These are phyloP conservation scores for Toxicodendron radicans DNA, from an alignment of 345 rosid species.

Conservation along the genomic window DNA sequence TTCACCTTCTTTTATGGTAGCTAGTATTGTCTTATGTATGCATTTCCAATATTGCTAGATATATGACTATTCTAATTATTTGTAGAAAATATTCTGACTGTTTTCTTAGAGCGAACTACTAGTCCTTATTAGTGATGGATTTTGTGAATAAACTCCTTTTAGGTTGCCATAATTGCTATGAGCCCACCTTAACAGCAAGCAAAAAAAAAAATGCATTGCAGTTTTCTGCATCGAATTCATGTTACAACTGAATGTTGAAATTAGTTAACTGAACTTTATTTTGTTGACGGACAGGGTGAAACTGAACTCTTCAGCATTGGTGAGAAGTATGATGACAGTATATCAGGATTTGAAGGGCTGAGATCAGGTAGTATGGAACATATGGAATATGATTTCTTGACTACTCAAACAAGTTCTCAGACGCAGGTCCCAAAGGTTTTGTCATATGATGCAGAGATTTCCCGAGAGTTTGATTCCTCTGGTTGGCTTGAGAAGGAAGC, in stretches of 20 bases:
- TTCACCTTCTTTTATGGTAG: background rate
- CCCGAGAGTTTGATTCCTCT: conserved; percentile 35
- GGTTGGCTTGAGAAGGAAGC: conserved; percentile 48
- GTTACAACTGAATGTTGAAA: background rate
- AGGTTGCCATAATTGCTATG: background rate
- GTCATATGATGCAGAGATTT: conserved; percentile 31
- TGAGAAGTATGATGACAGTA: conserved; percentile 24
- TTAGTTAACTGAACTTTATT: background rate
- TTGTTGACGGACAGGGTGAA: conserved; percentile 38
- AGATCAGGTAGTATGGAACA: conserved; percentile 30
- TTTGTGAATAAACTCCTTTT: background rate
- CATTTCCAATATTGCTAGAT: background rate
- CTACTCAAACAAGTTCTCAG: conserved; percentile 30
- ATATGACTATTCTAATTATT: background rate
- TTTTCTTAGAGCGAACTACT: conserved; percentile 9
- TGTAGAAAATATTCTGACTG: background rate
- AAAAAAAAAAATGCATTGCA: background rate
- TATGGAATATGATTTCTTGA: conserved; percentile 42
- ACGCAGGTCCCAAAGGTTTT: conserved; percentile 29
- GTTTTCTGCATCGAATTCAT: no score
- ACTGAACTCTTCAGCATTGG: conserved; percentile 28
- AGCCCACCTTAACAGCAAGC: background rate
- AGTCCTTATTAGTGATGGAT: background rate
- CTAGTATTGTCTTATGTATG: background rate
- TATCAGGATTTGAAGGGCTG: conserved; percentile 33